Percentiles rank a stretch among this genome's conserved stretches.
Conservation (phyloP, 305 asterid species). For the Solanum aculeatissimum region DNA sequence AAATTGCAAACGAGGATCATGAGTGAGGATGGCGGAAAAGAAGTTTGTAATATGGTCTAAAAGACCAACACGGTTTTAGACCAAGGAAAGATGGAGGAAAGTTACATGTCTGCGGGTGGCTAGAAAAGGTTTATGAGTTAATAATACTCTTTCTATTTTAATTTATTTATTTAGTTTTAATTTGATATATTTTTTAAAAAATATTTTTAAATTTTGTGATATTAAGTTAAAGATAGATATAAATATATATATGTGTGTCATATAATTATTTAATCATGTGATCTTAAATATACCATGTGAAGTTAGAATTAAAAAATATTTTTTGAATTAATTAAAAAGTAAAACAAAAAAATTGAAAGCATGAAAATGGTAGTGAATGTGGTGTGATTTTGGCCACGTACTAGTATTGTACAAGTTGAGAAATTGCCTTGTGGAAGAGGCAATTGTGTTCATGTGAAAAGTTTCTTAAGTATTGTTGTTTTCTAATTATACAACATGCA, state of each 20-base stretch:
- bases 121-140: not conserved
- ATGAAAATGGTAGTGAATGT: no score
- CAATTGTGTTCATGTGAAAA: not conserved
- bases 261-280: no score
- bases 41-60: not conserved
- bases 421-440: not conserved
- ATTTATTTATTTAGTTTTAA: no score
- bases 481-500: not conserved
- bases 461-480: not conserved
- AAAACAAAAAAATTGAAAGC: no score
- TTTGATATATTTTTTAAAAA: no score
- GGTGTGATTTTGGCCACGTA: not conserved
- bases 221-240: no score
- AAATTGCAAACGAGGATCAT: not conserved
- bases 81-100: not conserved
- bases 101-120: not conserved
- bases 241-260: no score
- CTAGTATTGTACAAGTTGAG: not conserved
- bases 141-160: no score
- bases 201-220: no score
- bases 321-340: no score
- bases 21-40: not conserved
- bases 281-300: no score
- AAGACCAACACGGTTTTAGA: not conserved
- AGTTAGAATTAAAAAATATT: no score